Evolutionary conservation across 768 basidiomycete species (phyloP).

Genomic region (Hygrophorus pudorinus): DNA sequence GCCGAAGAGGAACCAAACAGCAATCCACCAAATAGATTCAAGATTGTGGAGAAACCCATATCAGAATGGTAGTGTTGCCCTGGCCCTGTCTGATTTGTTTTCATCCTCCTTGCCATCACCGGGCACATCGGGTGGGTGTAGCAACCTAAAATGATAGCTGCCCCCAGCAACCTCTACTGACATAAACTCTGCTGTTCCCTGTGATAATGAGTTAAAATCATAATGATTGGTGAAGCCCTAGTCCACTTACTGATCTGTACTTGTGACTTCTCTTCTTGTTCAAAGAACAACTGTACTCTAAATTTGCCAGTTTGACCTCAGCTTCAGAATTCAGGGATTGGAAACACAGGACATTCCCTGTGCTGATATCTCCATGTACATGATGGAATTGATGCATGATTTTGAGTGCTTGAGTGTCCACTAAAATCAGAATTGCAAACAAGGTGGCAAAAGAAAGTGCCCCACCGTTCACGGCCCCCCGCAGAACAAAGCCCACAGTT

Average conservation of each 20-base stretch:
- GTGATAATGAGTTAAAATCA: neutral
- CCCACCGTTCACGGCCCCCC: conserved; percentile 1
- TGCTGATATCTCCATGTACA: conserved; percentile 7
- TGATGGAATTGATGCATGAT: neutral
- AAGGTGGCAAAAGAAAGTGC: neutral
- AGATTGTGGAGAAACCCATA: conserved; percentile 3
- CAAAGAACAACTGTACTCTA: conserved; percentile 1
- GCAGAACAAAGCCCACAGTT: neutral
- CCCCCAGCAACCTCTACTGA: conserved; percentile 1
- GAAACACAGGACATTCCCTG: conserved; percentile 3
- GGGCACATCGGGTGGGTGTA: neutral
- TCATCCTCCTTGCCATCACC: neutral
- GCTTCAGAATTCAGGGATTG: neutral
- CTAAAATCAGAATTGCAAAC: neutral
- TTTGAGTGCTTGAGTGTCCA: neutral
- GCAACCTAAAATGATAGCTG: neutral
- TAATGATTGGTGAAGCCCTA: neutral
- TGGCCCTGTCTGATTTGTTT: neutral
- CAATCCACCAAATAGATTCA: conserved; percentile 6
- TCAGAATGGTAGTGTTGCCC: neutral
- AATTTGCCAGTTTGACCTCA: conserved; percentile 2
- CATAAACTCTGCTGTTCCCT: conserved; percentile 5
- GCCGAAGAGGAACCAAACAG: conserved; percentile 4
- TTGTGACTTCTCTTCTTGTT: conserved; percentile 1
- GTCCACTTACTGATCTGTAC: neutral